phyloP scores from a whole-genome alignment of 108 stramenopile genomes.

The Conticribra guillardii region DNA sequence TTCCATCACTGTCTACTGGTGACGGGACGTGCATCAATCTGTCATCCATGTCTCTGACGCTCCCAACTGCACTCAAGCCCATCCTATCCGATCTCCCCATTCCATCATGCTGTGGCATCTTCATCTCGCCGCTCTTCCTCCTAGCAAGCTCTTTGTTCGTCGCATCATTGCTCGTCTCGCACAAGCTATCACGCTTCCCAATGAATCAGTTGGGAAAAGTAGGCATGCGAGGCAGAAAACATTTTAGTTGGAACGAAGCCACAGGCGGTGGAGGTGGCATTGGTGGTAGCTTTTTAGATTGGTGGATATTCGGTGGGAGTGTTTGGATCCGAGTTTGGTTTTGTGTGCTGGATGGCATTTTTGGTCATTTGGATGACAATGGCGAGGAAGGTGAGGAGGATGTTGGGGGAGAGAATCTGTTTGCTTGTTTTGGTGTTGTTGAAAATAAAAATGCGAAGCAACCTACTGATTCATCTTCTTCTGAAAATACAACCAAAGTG shows the following conservation, averaged over 20 bases:
- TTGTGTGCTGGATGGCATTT: conserved; percentile 20
- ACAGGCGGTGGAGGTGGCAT: conserved; percentile 21
- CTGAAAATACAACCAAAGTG: background rate
- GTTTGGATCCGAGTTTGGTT: conserved; percentile 36
- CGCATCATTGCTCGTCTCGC: conserved; percentile 18
- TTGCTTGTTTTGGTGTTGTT: conserved; percentile 43
- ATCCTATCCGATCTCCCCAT: background rate
- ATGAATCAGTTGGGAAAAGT: conserved; percentile 22
- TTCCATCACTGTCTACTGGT: too few species aligned
- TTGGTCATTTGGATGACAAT: background rate
- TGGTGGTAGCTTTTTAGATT: conserved; percentile 39
- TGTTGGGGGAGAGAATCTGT: conserved; percentile 39
- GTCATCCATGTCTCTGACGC: too few species aligned
- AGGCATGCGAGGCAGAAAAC: conserved; percentile 29
- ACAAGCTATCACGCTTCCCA: conserved; percentile 19
- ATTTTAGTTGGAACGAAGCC: conserved; percentile 46
- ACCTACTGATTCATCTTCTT: background rate
- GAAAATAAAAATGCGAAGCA: background rate
- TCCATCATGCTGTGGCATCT: conserved; percentile 3
- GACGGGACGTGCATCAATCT: too few species aligned
- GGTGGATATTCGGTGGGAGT: conserved; percentile 48
- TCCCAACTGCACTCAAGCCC: too few species aligned
- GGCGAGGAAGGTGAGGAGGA: background rate
- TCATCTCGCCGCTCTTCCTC: conserved; percentile 40
- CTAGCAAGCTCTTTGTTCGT: conserved; percentile 14